A percentile compares a stretch with the other conserved stretches of the same genome.
These are phyloP conservation scores for Cenchrus purpureus DNA, from an alignment of 176 grass and related monocot species.

Conservation along the genomic window DNA sequence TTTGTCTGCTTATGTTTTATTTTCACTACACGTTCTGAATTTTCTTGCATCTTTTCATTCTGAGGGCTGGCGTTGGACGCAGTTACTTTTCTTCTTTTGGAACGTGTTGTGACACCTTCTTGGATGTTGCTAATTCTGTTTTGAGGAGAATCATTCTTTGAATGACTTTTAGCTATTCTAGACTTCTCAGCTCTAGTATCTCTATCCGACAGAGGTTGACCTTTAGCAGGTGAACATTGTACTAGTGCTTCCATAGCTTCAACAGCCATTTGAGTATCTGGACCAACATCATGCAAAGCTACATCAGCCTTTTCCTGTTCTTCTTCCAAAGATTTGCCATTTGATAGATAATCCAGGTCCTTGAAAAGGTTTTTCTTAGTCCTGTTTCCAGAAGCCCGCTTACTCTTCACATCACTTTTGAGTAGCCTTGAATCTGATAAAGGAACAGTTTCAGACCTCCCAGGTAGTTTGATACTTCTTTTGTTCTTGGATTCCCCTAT, in stretches of 20 bases:
- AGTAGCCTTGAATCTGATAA: conserved; percentile 56
- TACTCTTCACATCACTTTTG: conserved; percentile 45
- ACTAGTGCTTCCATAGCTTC: conserved; percentile 78
- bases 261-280: conserved; percentile 84
- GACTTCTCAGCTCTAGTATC: conserved; percentile 19
- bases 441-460: conserved; percentile 44
- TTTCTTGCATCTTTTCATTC: conserved; percentile 38
- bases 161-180: conserved; percentile 24
- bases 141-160: conserved; percentile 34
- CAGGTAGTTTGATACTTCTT: conserved; percentile 11
- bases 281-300: conserved; percentile 54
- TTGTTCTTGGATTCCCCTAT: conserved; percentile 3
- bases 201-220: conserved; percentile 32
- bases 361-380: conserved; percentile 70
- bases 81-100: conserved; percentile 52
- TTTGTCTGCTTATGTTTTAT: conserved; percentile 50
- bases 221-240: conserved; percentile 57
- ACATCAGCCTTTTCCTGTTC: conserved; percentile 43
- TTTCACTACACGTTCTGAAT: conserved; percentile 39
- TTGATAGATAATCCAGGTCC: conserved; percentile 52
- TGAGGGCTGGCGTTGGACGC: conserved; percentile 18
- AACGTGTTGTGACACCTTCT: conserved; percentile 43
- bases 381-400: conserved; percentile 47
- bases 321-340: conserved; percentile 51
- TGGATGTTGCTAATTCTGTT: conserved; percentile 42